Evolutionary conservation across 2,329 filamentous ascomycete species (phyloP).

Genomic region (Ophiocordyceps robertsii): DNA sequence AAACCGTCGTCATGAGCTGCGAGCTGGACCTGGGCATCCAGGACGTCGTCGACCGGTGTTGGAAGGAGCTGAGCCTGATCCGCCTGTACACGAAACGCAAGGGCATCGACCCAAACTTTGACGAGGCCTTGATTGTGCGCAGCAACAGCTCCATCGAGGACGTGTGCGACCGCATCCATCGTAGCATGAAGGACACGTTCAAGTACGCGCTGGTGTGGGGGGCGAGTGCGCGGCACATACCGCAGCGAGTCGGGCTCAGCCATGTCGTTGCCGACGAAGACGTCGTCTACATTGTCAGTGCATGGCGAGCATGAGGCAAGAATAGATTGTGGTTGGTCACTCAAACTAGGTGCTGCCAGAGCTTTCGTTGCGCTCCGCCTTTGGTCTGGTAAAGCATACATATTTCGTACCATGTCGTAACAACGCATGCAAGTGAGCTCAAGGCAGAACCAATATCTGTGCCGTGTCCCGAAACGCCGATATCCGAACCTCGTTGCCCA

Average conservation of each 20-base stretch:
- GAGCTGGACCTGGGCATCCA: conserved; percentile 87
- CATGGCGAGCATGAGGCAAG: conserved; percentile 41
- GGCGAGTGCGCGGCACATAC: conserved; percentile 85
- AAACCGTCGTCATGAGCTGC: conserved; percentile 95
- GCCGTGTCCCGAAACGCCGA: conserved; percentile 1
- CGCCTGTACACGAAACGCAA: conserved; percentile 96
- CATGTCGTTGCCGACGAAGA: conserved; percentile 65
- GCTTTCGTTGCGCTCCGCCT: neutral
- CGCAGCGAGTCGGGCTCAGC: conserved; percentile 77
- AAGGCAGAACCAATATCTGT: neutral
- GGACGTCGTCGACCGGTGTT: conserved; percentile 89
- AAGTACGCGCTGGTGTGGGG: conserved; percentile 99
- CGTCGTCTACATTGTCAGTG: conserved; percentile 54
- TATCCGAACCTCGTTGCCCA: conserved; percentile 1
- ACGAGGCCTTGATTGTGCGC: conserved; percentile 84
- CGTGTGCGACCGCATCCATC: conserved; percentile 90
- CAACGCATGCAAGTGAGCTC: conserved; percentile 6
- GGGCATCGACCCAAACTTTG: conserved; percentile 77
- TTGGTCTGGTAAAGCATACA: neutral
- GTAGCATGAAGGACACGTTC: conserved; percentile 93
- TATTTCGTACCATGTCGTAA: conserved; percentile 16
- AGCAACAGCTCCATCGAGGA: conserved; percentile 84
- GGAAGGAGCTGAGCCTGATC: conserved; percentile 83
- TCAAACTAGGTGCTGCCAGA: neutral
- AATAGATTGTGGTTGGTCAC: neutral